Evolutionary conservation across 1,284 basidiomycete species (phyloP).

Genomic region (Gomphus bonarii): DNA sequence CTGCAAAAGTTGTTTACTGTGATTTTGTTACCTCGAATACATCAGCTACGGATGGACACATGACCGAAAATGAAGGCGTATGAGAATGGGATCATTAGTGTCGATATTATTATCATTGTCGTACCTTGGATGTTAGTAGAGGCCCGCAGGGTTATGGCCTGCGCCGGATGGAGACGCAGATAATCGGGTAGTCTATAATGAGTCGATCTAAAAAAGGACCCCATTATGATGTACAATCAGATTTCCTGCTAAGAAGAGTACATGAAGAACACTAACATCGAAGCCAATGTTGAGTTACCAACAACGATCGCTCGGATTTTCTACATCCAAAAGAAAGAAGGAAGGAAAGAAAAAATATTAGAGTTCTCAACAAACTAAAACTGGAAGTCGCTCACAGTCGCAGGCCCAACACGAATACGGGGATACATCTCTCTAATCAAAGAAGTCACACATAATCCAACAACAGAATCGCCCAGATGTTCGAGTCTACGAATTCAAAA

Average conservation of each 20-base stretch:
- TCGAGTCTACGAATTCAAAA: conserved; percentile 38
- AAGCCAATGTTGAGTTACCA: conserved; percentile 59
- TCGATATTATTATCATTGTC: background rate
- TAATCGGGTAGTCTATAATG: conserved; percentile 49
- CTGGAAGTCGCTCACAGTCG: conserved; percentile 40
- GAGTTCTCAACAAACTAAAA: background rate
- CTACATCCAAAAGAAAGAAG: conserved; percentile 23
- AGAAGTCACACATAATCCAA: conserved; percentile 52
- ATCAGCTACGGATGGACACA: background rate
- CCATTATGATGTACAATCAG: background rate
- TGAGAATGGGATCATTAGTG: background rate
- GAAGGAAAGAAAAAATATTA: too few species aligned
- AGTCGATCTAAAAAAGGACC: conserved; percentile 35
- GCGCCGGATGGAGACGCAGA: conserved; percentile 55
- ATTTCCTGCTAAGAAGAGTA: background rate
- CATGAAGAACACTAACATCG: conserved; percentile 38
- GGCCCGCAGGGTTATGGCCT: conserved; percentile 53
- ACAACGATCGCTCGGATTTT: conserved; percentile 67
- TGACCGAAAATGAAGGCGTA: background rate
- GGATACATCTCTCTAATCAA: conserved; percentile 55
- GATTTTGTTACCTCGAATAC: conserved; percentile 1
- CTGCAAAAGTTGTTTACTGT: too few species aligned
- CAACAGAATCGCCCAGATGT: conserved; percentile 62
- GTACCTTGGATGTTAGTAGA: conserved; percentile 49
- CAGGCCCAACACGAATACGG: conserved; percentile 60